A percentile compares a stretch with the other conserved stretches of the same genome.
Conservation (phyloP, 2,329 filamentous ascomycete species). For the Myotisia sp. region DNA sequence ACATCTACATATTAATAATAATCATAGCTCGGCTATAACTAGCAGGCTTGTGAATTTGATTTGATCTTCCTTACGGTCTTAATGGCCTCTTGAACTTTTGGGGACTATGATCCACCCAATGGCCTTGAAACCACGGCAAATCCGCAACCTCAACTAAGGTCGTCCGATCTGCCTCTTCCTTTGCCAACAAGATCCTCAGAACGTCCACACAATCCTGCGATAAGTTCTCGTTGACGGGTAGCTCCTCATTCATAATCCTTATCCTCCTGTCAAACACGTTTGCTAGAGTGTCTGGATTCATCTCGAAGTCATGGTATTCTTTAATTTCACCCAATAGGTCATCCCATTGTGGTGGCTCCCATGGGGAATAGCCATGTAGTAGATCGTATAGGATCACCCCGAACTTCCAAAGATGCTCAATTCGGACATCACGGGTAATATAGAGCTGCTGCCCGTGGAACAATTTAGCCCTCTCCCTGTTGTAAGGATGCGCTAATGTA, state of each 20-base stretch:
- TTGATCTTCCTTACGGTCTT: background rate
- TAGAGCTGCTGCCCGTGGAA: slow-evolving; percentile 6
- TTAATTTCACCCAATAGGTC: slow-evolving; percentile 4
- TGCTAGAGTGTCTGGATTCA: background rate
- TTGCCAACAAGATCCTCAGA: slow-evolving; percentile 16
- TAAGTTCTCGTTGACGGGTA: slow-evolving; percentile 16
- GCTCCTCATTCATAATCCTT: slow-evolving; percentile 17
- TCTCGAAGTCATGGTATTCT: slow-evolving; percentile 3
- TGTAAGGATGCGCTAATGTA: slow-evolving; percentile 6
- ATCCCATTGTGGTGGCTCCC: slow-evolving; percentile 17
- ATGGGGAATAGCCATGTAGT: slow-evolving; percentile 22
- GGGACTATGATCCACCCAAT: slow-evolving; percentile 9
- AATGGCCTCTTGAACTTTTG: slow-evolving; percentile 5
- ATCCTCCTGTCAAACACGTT: slow-evolving; percentile 12
- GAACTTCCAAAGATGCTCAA: slow-evolving; percentile 17
- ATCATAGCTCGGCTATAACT: no score
- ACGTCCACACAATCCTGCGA: slow-evolving; percentile 22
- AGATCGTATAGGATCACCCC: slow-evolving; percentile 18
- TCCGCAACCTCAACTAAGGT: slow-evolving; percentile 14
- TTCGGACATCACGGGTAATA: slow-evolving; percentile 15
- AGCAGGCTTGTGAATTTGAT: background rate
- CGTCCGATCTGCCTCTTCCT: slow-evolving; percentile 15
- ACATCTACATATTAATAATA: no score
- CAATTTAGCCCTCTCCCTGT: background rate
- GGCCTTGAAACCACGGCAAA: slow-evolving; percentile 19